Percentiles rank a stretch among this genome's conserved stretches.
phyloP scores from a whole-genome alignment of 1,284 basidiomycete genomes.

The Papiliotrema laurentii region DNA sequence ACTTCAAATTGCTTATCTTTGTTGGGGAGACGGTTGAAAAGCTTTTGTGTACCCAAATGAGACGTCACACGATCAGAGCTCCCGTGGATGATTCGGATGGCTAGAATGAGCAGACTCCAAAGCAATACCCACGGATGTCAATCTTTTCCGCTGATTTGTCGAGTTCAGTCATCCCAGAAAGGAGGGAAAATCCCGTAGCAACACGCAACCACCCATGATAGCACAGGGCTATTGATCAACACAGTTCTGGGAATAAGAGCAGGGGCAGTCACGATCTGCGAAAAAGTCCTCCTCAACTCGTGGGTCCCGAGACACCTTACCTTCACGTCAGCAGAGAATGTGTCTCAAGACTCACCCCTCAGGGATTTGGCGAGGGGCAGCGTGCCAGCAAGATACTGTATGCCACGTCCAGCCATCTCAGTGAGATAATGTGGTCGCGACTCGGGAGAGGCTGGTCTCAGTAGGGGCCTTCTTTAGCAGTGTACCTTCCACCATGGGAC shows the following conservation, averaged over 20 bases:
- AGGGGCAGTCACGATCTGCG: conserved; percentile 44
- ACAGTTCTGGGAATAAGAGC: neutral
- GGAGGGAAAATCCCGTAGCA: conserved; percentile 50
- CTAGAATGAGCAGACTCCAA: conserved; percentile 14
- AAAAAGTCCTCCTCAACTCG: conserved; percentile 50
- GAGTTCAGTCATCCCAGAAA: conserved; percentile 49
- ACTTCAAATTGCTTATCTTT: conserved; percentile 50
- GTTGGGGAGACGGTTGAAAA: conserved; percentile 46
- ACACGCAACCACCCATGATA: conserved; percentile 53
- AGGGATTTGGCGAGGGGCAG: conserved; percentile 50
- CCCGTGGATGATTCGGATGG: conserved; percentile 52
- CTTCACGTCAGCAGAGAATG: conserved; percentile 16
- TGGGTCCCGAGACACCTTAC: conserved; percentile 54
- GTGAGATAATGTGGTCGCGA: conserved; percentile 46
- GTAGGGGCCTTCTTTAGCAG: conserved; percentile 5
- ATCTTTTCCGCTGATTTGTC: conserved; percentile 41
- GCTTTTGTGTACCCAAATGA: conserved; percentile 45
- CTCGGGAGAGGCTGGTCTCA: conserved; percentile 35
- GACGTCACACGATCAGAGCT: conserved; percentile 51
- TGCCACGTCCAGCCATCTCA: conserved; percentile 43
- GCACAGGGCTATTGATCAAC: conserved; percentile 35
- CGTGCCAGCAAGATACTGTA: conserved; percentile 47
- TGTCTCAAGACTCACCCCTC: conserved; percentile 19
- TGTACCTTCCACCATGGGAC: conserved; percentile 51
- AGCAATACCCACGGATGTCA: conserved; percentile 34